Conservation (phyloP, 2,329 filamentous ascomycete genomes). For the Botrytis medusae region DNA sequence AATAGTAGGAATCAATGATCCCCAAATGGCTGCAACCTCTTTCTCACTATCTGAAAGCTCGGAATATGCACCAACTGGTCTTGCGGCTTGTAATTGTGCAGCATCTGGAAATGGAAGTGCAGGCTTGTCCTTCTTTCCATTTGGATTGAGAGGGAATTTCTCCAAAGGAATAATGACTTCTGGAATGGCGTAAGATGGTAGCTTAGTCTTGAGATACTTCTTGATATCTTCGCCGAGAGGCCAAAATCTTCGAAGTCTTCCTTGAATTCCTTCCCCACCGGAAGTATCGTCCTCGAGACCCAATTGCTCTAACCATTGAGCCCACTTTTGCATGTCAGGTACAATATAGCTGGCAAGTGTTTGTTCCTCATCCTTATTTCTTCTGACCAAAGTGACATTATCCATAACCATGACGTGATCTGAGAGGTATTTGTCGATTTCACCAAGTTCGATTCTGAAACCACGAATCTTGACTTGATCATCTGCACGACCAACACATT, state of each 20-base stretch:
- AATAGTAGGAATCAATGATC: slow-evolving; percentile 64
- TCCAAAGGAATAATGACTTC: slow-evolving; percentile 71
- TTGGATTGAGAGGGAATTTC: slow-evolving; percentile 77
- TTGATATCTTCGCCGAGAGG: slow-evolving; percentile 53
- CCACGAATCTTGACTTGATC: slow-evolving; percentile 94
- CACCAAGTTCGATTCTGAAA: slow-evolving; percentile 90
- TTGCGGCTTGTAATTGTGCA: slow-evolving; percentile 60
- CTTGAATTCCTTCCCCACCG: slow-evolving; percentile 43
- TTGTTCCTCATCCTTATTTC: slow-evolving; percentile 81
- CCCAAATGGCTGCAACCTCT: slow-evolving; percentile 71
- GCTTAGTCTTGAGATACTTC: slow-evolving; percentile 68
- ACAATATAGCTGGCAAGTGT: slow-evolving; percentile 89
- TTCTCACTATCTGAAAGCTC: slow-evolving; percentile 59
- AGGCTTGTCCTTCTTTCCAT: slow-evolving; percentile 80
- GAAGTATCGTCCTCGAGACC: slow-evolving; percentile 51
- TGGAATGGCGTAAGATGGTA: slow-evolving; percentile 75
- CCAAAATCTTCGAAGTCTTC: slow-evolving; percentile 42
- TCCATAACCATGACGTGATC: slow-evolving; percentile 76
- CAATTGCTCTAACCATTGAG: slow-evolving; percentile 60
- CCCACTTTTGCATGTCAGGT: slow-evolving; percentile 75
- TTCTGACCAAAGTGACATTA: slow-evolving; percentile 79
- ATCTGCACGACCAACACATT: slow-evolving; percentile 78
- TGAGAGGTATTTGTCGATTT: slow-evolving; percentile 84
- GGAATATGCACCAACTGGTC: slow-evolving; percentile 47
- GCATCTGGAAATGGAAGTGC: slow-evolving; percentile 79